phyloP scores from a whole-genome alignment of 1,284 basidiomycete species.

The Clitocybe nebularis region DNA sequence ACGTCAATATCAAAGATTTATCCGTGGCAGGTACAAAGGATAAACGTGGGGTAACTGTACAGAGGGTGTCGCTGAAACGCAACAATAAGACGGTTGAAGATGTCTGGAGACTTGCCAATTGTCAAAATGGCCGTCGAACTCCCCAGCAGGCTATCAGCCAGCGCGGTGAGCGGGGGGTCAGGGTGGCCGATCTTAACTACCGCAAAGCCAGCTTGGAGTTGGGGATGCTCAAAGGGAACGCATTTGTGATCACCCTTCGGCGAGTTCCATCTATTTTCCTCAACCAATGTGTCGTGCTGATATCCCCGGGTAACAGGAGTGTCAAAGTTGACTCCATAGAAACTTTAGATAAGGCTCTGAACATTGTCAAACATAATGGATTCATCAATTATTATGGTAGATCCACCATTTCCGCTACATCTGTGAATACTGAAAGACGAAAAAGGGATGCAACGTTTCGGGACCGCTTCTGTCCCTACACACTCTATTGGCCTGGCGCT shows the following conservation, averaged over 20 bases:
- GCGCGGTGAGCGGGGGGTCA: conserved; percentile 86
- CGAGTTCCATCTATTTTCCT: conserved; percentile 31
- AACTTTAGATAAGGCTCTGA: conserved; percentile 73
- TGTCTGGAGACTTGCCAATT: conserved; percentile 80
- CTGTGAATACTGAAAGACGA: background rate
- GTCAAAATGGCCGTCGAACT: conserved; percentile 55
- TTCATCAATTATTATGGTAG: conserved; percentile 98
- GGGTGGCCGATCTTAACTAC: conserved; percentile 88
- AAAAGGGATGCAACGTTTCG: conserved; percentile 96
- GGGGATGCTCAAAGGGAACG: conserved; percentile 94
- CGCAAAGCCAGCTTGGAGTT: conserved; percentile 80
- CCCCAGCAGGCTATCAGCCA: conserved; percentile 56
- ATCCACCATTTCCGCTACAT: background rate
- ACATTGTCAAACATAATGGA: conserved; percentile 79
- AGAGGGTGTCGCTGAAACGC: conserved; percentile 84
- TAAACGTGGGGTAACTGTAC: conserved; percentile 94
- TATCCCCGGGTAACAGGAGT: conserved; percentile 52
- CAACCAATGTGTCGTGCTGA: background rate
- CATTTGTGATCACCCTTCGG: conserved; percentile 93
- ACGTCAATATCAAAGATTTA: conserved; percentile 75
- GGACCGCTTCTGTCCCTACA: conserved; percentile 93
- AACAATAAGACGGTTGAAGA: conserved; percentile 79
- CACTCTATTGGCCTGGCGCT: conserved; percentile 91
- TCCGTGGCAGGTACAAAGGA: conserved; percentile 97
- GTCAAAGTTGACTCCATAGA: conserved; percentile 73